phyloP scores from a whole-genome alignment of 2,329 filamentous ascomycete species.

The Aulographum hederae region DNA sequence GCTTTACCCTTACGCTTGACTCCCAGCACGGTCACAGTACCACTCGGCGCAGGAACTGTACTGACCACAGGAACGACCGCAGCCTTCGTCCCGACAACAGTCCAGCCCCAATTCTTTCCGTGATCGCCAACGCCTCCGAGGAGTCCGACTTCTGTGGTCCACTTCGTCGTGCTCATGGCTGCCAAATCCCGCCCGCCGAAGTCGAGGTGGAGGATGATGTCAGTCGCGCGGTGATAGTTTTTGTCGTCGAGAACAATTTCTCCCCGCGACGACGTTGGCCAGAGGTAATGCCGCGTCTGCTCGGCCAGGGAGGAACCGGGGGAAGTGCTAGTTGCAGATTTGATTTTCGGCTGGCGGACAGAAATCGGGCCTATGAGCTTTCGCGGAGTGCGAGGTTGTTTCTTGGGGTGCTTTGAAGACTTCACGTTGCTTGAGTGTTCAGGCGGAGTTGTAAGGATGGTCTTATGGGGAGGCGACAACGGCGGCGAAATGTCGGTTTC shows the following conservation, averaged over 20 bases:
- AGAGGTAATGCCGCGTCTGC: slow-evolving; percentile 44
- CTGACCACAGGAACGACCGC: slow-evolving; percentile 5
- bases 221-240: slow-evolving; percentile 48
- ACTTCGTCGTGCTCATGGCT: slow-evolving; percentile 45
- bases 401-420: slow-evolving; percentile 1
- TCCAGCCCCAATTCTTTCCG: slow-evolving; percentile 3
- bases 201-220: slow-evolving; percentile 54
- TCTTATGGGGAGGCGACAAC: too few relatives aligned
- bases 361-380: slow-evolving; percentile 40
- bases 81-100: slow-evolving; percentile 7
- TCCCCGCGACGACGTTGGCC: slow-evolving; percentile 44
- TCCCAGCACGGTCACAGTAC: slow-evolving; percentile 10
- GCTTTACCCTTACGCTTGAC: slow-evolving; percentile 3
- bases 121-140: slow-evolving; percentile 11
- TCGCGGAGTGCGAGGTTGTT: slow-evolving; percentile 1
- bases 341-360: slow-evolving; percentile 45
- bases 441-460: too few relatives aligned
- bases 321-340: slow-evolving; percentile 32
- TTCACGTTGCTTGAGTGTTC: too few relatives aligned
- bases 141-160: slow-evolving; percentile 47
- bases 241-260: slow-evolving; percentile 43
- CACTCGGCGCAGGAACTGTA: slow-evolving; percentile 4
- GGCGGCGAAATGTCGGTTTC: slow-evolving; percentile 2
- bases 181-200: slow-evolving; percentile 50
- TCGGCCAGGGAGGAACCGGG: slow-evolving; percentile 13